phyloP scores from a whole-genome alignment of 148 eudicot species.

The Pouteria glomerata region DNA sequence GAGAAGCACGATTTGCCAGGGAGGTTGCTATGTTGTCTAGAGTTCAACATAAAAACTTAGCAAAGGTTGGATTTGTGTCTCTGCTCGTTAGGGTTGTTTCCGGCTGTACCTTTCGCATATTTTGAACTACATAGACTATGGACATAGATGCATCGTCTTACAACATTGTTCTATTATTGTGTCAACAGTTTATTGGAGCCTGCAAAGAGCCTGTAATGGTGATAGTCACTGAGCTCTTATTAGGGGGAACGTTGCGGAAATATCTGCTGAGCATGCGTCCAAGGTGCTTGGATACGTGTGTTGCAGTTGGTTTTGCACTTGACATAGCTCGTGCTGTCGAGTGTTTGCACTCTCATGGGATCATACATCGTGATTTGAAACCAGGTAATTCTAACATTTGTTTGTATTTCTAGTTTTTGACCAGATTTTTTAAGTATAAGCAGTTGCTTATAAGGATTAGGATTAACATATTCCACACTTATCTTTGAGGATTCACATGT shows the following conservation, averaged over 20 bases:
- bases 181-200: slow-evolving; percentile 56
- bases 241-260: slow-evolving; percentile 57
- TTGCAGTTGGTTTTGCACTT: slow-evolving; percentile 61
- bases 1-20: slow-evolving; percentile 67
- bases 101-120: background rate
- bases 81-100: background rate
- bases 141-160: background rate
- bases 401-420: background rate
- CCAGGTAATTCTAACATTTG: slow-evolving; percentile 37
- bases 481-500: background rate
- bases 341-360: slow-evolving; percentile 66
- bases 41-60: slow-evolving; percentile 89
- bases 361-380: slow-evolving; percentile 66
- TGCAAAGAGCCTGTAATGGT: slow-evolving; percentile 66
- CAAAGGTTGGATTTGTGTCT: slow-evolving; percentile 45
- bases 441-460: background rate
- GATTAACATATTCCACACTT: too few relatives aligned
- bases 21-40: slow-evolving; percentile 90
- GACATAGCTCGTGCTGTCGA: slow-evolving; percentile 81
- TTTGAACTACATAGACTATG: background rate
- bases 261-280: slow-evolving; percentile 54
- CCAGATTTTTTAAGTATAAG: background rate
- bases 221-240: slow-evolving; percentile 57
- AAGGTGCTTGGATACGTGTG: slow-evolving; percentile 34
- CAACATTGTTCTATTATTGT: slow-evolving; percentile 2